phyloP scores from a whole-genome alignment of 2,329 filamentous ascomycete species.

The Hortaea sp. region DNA sequence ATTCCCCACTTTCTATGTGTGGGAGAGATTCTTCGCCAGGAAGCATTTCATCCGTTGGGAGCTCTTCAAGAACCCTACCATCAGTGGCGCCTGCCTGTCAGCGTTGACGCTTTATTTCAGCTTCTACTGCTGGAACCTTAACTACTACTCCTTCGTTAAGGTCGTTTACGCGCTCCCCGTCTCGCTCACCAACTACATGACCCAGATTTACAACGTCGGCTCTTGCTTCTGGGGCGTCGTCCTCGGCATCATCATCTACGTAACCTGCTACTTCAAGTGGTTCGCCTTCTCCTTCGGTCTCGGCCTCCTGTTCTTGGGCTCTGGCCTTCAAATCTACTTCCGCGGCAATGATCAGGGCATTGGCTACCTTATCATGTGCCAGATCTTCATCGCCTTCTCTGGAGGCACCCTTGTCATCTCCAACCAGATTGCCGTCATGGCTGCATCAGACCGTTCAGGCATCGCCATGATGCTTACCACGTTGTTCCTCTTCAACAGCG shows the following conservation, averaged over 20 bases:
- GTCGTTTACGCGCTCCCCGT: slow-evolving; percentile 37
- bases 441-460: slow-evolving; percentile 32
- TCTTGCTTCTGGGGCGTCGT: slow-evolving; percentile 36
- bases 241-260: slow-evolving; percentile 38
- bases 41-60: slow-evolving; percentile 48
- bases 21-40: slow-evolving; percentile 48
- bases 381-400: slow-evolving; percentile 46
- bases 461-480: slow-evolving; percentile 27
- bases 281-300: slow-evolving; percentile 26
- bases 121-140: slow-evolving; percentile 32
- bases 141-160: slow-evolving; percentile 37
- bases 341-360: slow-evolving; percentile 30
- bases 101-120: slow-evolving; percentile 35
- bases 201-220: slow-evolving; percentile 27
- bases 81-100: slow-evolving; percentile 37
- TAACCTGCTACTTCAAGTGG: slow-evolving; percentile 42
- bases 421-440: slow-evolving; percentile 50
- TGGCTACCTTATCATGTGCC: slow-evolving; percentile 44
- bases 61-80: slow-evolving; percentile 42
- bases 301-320: slow-evolving; percentile 20
- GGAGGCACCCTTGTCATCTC: slow-evolving; percentile 46
- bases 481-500: slow-evolving; percentile 23
- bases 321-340: slow-evolving; percentile 28
- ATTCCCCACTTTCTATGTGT: slow-evolving; percentile 40
- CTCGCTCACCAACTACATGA: slow-evolving; percentile 22